A percentile compares a stretch with the other conserved stretches of the same genome.
Evolutionary conservation across 257 asterid species (phyloP).

Genomic region (Capsicum rhomboideum): DNA sequence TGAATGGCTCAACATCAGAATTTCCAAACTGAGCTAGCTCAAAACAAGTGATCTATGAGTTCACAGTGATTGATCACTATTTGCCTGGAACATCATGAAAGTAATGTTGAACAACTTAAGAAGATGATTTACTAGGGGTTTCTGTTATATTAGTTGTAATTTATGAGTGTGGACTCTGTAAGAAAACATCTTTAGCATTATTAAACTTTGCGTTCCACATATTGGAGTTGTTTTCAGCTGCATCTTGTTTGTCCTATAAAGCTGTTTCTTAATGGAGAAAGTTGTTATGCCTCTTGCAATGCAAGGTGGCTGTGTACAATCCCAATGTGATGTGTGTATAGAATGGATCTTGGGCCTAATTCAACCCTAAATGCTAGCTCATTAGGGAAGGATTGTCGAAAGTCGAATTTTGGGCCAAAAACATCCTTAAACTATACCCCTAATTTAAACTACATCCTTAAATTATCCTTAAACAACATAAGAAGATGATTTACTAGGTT

Average conservation of each 20-base stretch:
- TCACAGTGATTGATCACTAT: not conserved
- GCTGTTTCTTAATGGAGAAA: not conserved
- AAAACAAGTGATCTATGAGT: not conserved
- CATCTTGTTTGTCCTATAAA: not conserved
- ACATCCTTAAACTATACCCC: no score
- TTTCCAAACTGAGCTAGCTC: conserved; percentile 28
- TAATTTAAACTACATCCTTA: no score
- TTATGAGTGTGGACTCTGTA: not conserved
- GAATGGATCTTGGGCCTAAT: no score
- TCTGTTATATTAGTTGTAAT: not conserved
- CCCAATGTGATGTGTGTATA: no score
- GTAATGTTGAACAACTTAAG: not conserved
- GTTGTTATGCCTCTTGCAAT: not conserved
- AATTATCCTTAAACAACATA: not conserved
- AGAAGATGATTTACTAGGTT: not conserved
- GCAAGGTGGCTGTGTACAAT: not conserved
- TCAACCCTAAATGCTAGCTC: no score
- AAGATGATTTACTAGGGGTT: not conserved
- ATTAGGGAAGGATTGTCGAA: no score
- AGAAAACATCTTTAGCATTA: not conserved
- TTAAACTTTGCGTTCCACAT: not conserved
- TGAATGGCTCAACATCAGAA: conserved; percentile 27
- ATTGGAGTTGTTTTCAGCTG: not conserved
- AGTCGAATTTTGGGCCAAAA: no score
- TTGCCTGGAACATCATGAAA: not conserved